Base-by-base conservation (phyloP, 108 stramenopile species). In the Nitzschia inconspicua region DNA sequence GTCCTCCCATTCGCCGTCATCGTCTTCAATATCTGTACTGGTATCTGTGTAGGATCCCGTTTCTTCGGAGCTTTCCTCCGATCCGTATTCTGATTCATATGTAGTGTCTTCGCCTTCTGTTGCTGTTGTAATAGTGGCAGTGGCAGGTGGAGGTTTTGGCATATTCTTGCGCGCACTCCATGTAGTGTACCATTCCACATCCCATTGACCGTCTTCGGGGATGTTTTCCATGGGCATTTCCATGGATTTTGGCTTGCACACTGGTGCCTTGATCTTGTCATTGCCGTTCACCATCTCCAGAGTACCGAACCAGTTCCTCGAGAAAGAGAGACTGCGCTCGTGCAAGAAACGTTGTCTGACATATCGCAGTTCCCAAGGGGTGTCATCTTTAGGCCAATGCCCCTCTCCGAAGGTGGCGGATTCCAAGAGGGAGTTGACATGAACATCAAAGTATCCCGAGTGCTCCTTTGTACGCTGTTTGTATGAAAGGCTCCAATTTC, bases 271-370 rank as follows among this genome's bases (percentile, higher is more conserved):
- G 19, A 79, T 47, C 62, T 64, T 72, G 22, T 83, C 73, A 56
- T 90, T 90, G 18, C 73, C 83, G 24, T 69, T 53, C 28, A 53
- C 67, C 4, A 52, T 18, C 29, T 36, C 24, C 20, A 80, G 55
- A 28, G 61, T 61, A 69, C 89, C 89, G 64, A 85, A 90, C 89
- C 89, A 90, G 36, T 90, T 90, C 8, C 84, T 68, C 5, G 77
- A 79, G 54, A 83, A 84, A 16, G 66, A 28, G 16, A 86, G 34
- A 52, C 89, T 90, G 34, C 77, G 68, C 44, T 90, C 89, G 40
- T 85, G 69, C 10, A 90, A 70, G 54, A 90, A 90, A 0, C 79
- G 68, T 53, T 90, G 89, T 55, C 79, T 65, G 23, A 90, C 89
- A 58, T 84, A 72, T 18, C 89, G 80, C 46, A 55, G 74, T 54